phyloP scores from a whole-genome alignment of 1,284 basidiomycete genomes.

The Ustanciosporium gigantosporum region DNA sequence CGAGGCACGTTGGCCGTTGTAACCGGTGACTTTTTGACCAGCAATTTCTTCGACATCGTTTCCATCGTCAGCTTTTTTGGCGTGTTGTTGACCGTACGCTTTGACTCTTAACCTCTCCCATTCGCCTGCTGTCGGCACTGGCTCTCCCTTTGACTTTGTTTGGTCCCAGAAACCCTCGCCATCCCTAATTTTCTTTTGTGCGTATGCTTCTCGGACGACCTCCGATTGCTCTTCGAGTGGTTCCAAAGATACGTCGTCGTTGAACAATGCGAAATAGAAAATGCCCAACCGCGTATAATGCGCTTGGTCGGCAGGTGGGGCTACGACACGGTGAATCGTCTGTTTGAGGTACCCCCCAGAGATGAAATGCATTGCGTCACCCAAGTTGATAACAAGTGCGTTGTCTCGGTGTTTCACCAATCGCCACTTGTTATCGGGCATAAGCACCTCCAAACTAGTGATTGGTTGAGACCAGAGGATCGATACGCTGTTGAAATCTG shows the following conservation, averaged over 20 bases:
- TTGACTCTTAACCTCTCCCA: constrained; percentile 57
- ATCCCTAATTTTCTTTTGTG: background rate
- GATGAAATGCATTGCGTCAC: constrained; percentile 58
- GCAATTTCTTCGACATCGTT: constrained; percentile 56
- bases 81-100: constrained; percentile 53
- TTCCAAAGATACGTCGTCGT: constrained; percentile 59
- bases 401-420: constrained; percentile 62
- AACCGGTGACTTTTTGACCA: constrained; percentile 46
- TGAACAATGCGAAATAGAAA: constrained; percentile 63
- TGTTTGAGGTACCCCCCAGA: constrained; percentile 58
- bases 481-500: constrained; percentile 63
- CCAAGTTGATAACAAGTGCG: constrained; percentile 57
- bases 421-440: constrained; percentile 62
- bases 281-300: constrained; percentile 61
- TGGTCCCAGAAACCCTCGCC: constrained; percentile 47
- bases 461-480: constrained; percentile 63
- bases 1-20: constrained; percentile 45
- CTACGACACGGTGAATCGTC: constrained; percentile 63
- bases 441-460: constrained; percentile 63
- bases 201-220: constrained; percentile 49
- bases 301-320: constrained; percentile 62
- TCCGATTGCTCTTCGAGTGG: constrained; percentile 56
- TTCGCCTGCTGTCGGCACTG: constrained; percentile 52
- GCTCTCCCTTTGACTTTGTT: constrained; percentile 21
- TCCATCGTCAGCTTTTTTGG: constrained; percentile 54